Percentiles rank a stretch among this genome's conserved stretches.
Evolutionary conservation across 352 stramenopile genomes (phyloP).

Genomic region (Phytopythium kandeliae): DNA sequence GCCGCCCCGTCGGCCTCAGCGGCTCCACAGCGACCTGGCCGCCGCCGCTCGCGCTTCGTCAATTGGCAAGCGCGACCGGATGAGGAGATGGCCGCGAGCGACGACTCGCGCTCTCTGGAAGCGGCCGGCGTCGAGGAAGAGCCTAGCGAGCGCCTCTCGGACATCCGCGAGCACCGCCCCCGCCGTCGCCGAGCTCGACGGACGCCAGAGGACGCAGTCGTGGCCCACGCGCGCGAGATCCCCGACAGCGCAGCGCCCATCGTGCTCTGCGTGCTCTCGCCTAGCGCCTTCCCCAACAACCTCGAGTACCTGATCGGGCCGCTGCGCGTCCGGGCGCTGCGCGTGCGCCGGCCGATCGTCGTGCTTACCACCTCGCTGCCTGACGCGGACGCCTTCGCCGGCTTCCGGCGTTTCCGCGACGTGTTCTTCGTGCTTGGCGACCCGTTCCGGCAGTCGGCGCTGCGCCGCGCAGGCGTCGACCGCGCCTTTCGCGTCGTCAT

Average conservation of each 20-base stretch:
- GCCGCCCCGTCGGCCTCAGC: background rate
- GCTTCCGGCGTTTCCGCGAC: constrained; percentile 62
- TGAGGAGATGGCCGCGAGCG: background rate
- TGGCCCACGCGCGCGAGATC: constrained; percentile 46
- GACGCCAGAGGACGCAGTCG: constrained; percentile 36
- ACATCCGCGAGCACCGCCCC: background rate
- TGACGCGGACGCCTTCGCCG: constrained; percentile 49
- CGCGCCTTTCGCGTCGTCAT: constrained; percentile 67
- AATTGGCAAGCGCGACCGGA: constrained; percentile 22
- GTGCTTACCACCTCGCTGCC: constrained; percentile 57
- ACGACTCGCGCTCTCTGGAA: background rate
- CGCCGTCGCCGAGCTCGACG: background rate
- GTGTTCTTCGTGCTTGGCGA: constrained; percentile 71
- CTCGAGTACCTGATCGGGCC: constrained; percentile 76
- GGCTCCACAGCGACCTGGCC: background rate
- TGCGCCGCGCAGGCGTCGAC: constrained; percentile 60
- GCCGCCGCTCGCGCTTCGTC: constrained; percentile 25
- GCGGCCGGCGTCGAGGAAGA: constrained; percentile 3
- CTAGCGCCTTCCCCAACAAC: constrained; percentile 56
- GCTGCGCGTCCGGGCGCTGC: constrained; percentile 59
- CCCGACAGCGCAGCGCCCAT: constrained; percentile 51
- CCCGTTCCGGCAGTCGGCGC: constrained; percentile 45
- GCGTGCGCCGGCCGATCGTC: constrained; percentile 65
- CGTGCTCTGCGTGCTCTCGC: constrained; percentile 61
- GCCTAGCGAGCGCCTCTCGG: background rate